Evolutionary conservation across 2,329 filamentous ascomycete genomes (phyloP), one percentile per base, ranked within the genome.

Genomic region (Sporothrix pseudoabietina): DNA sequence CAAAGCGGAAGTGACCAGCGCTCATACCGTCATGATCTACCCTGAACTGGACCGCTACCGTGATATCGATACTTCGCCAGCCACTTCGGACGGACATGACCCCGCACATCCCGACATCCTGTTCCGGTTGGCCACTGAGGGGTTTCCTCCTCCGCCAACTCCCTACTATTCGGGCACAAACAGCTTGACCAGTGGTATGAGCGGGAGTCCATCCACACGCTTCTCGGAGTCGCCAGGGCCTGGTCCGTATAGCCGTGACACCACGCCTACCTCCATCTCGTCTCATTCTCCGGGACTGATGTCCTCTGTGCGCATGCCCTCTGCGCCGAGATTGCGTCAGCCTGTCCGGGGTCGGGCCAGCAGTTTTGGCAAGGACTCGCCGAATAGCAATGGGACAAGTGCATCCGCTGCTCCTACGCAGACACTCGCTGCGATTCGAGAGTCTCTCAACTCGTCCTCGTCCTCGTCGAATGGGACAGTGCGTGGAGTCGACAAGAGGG

Each of bases 211-310:
- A 52, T 94, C 92, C 4, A 94, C 92, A 1, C 85, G 90, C 75
- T 94, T 92, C 78, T 93, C 91, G 1, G 92, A 89, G 72, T 94
- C 92, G 0, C 89, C 89, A 0, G 87, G 88, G 0, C 89, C 91
- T 12, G 88, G 90, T 1, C 83, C 89, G 5, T 94, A 93, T 80
- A 94, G 92, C 78, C 87, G 92, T 75, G 91, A 92, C 74, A 94
- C 92, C 0, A 94, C 92, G 3, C 92, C 92, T 7, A 94, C 91
- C 4, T 94, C 92, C 10, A 90, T 92, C 75, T 91, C 90, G 8
- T 94, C 92, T 1, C 90, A 91, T 77, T 94, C 91, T 19, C 91
- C 92, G 3, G 87, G 88, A 3, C 80, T 91, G 4, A 81, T 88
- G 79, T 85, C 78, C 75, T 87, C 82, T 71, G 83, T 80, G 75